phyloP scores from a whole-genome alignment of 2,329 filamentous ascomycete species.

The Fusarium anthophilum region DNA sequence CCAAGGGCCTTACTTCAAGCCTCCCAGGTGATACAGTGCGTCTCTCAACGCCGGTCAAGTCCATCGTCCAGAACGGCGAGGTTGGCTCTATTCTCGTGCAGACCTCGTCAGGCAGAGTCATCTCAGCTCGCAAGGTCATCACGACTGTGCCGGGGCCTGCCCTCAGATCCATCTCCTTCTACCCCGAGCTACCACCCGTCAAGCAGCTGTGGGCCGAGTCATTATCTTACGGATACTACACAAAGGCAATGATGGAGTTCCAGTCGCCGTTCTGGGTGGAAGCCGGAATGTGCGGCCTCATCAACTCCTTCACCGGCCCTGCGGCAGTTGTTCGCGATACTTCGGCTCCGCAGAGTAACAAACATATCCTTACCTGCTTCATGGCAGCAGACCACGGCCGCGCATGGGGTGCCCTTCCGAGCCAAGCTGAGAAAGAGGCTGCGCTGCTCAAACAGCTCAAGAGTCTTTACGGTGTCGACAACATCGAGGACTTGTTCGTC shows the following conservation, averaged over 20 bases:
- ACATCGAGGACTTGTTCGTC: not conserved
- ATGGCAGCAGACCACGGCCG: not conserved
- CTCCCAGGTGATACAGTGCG: not conserved
- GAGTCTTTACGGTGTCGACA: not conserved
- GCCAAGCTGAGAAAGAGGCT: not conserved
- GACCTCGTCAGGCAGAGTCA: not conserved
- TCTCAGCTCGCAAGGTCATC: not conserved
- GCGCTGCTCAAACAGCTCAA: not conserved
- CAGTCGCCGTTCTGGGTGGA: constrained; percentile 20
- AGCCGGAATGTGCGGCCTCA: constrained; percentile 8
- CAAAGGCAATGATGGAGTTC: constrained; percentile 23
- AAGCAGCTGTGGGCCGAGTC: not conserved
- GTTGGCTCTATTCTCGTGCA: not conserved
- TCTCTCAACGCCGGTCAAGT: not conserved
- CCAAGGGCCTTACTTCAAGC: not conserved
- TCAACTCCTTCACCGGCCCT: not conserved
- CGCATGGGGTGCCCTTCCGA: not conserved
- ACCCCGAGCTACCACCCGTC: not conserved
- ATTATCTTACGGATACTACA: constrained; percentile 16
- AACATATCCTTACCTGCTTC: not conserved
- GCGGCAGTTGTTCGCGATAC: not conserved
- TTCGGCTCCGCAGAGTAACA: not conserved
- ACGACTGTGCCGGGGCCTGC: not conserved
- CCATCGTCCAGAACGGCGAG: not conserved
- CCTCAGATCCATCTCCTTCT: not conserved